Conservation (phyloP, 805 yeast species). For the Ogataea glucozyma region DNA sequence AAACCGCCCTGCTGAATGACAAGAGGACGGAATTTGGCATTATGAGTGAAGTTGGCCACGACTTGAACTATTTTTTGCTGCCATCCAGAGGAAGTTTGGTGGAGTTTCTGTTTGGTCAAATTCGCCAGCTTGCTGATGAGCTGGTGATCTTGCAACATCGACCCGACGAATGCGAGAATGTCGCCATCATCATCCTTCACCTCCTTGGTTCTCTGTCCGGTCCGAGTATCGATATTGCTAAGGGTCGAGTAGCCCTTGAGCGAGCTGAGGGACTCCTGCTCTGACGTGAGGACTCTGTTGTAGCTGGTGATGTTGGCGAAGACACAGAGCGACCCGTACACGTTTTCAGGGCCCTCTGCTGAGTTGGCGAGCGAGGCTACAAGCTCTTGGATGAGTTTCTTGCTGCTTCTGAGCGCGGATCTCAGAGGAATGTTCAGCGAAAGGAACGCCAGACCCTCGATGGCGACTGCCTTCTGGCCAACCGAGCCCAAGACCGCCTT, state of each 20-base stretch:
- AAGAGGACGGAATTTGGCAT: constrained; percentile 33
- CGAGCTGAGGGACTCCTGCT: constrained; percentile 37
- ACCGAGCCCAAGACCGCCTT: constrained; percentile 22
- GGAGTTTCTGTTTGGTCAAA: constrained; percentile 14
- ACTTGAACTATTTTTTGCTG: constrained; percentile 36
- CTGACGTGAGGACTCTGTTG: constrained; percentile 32
- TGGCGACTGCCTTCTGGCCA: constrained; percentile 9
- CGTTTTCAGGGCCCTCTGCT: constrained; percentile 14
- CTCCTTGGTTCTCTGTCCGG: constrained; percentile 29
- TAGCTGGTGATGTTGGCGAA: constrained; percentile 41
- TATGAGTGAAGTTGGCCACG: constrained; percentile 37
- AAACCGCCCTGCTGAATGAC: constrained; percentile 49
- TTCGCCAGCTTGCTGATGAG: constrained; percentile 18
- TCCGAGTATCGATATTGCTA: constrained; percentile 27
- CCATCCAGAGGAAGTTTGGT: constrained; percentile 24
- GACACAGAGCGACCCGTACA: constrained; percentile 44
- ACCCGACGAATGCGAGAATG: constrained; percentile 32
- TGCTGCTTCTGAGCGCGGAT: constrained; percentile 38
- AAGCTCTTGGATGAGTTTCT: too few relatives aligned
- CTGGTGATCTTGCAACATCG: constrained; percentile 24
- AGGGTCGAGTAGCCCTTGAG: constrained; percentile 39
- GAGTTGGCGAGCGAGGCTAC: constrained; percentile 29
- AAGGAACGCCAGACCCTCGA: constrained; percentile 39
- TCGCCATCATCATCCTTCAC: constrained; percentile 32
- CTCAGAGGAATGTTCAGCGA: constrained; percentile 39